A percentile compares a stretch with the other conserved stretches of the same genome.
Evolutionary conservation across 2,329 filamentous ascomycete genomes (phyloP).

Genomic region (Arthrocladium fulminans): DNA sequence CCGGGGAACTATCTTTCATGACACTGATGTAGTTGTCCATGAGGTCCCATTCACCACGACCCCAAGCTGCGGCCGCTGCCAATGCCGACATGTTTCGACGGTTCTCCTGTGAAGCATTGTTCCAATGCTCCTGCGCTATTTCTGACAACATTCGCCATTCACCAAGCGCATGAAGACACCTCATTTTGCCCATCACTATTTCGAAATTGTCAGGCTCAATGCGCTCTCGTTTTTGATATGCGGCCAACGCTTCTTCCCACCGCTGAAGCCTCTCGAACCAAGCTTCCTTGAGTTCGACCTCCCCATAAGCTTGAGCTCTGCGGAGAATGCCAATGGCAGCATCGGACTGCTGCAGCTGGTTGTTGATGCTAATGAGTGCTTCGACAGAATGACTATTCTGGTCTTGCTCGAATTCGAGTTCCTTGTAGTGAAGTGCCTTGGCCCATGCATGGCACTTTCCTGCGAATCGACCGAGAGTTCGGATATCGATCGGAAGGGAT

Average conservation of each 20-base stretch:
- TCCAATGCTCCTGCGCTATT: constrained; percentile 87
- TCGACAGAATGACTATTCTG: constrained; percentile 93
- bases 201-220: constrained; percentile 74
- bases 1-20: constrained; percentile 88
- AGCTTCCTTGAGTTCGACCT: constrained; percentile 92
- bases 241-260: constrained; percentile 92
- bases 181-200: constrained; percentile 99
- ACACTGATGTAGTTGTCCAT: constrained; percentile 97
- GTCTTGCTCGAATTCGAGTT: constrained; percentile 94
- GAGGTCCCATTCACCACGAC: constrained; percentile 88
- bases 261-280: constrained; percentile 98
- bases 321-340: constrained; percentile 95
- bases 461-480: constrained; percentile 86
- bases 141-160: constrained; percentile 93
- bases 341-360: constrained; percentile 96
- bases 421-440: constrained; percentile 97
- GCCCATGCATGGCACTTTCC: constrained; percentile 96
- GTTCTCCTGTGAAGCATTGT: constrained; percentile 76
- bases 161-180: constrained; percentile 89
- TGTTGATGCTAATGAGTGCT: constrained; percentile 97
- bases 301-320: constrained; percentile 89
- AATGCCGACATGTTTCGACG: constrained; percentile 85
- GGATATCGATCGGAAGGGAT: constrained; percentile 91
- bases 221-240: constrained; percentile 77
- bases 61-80: constrained; percentile 93